Conservation (phyloP, 441 rosid genomes). For the Populus hybrid region DNA sequence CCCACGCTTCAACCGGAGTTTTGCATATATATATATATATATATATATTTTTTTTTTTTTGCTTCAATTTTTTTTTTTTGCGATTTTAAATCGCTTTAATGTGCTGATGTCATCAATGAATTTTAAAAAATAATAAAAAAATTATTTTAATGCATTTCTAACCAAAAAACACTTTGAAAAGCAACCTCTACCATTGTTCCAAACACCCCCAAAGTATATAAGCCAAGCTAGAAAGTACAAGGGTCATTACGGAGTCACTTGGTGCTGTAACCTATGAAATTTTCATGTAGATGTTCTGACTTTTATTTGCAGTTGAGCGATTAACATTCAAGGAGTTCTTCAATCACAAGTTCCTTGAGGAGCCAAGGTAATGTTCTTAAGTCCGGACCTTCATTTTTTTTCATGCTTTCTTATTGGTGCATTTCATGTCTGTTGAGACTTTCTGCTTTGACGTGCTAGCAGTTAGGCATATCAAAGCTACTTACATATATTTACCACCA, state of each 20-base stretch:
- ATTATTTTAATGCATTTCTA: too few species aligned
- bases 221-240: neutral
- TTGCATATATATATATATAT: too few species aligned
- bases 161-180: too few species aligned
- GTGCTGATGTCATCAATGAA: too few species aligned
- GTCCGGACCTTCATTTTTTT: neutral
- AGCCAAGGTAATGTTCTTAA: slow-evolving; percentile 47
- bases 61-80: too few species aligned
- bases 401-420: slow-evolving; percentile 11
- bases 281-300: neutral
- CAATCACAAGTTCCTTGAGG: slow-evolving; percentile 60
- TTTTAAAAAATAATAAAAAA: too few species aligned
- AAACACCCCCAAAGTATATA: neutral
- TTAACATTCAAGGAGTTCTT: slow-evolving; percentile 73
- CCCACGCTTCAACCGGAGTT: too few species aligned
- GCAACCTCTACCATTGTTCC: too few species aligned
- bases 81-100: too few species aligned
- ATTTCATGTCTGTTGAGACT: slow-evolving; percentile 10
- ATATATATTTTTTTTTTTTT: too few species aligned
- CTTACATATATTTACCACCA: slow-evolving; percentile 20
- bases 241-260: neutral
- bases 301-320: slow-evolving; percentile 57
- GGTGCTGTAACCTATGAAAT: neutral
- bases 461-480: neutral
- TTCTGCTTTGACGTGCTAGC: neutral